Evolutionary conservation across 1,139 yeast genomes (phyloP).

Genomic region (Blastobotrys capitulatus): DNA sequence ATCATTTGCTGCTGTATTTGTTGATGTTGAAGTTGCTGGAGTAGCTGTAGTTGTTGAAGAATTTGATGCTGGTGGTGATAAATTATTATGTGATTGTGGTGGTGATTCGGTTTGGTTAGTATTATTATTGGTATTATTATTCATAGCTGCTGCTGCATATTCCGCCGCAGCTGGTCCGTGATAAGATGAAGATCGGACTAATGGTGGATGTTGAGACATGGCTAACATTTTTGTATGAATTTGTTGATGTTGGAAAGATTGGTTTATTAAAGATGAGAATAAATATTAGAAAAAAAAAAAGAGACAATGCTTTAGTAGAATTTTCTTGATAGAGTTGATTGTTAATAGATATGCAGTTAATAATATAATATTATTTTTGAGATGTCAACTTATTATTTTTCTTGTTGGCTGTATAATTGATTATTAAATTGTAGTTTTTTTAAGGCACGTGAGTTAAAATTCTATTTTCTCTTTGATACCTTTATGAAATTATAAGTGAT

Average conservation of each 20-base stretch:
- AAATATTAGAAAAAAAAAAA: neutral
- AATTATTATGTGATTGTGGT: neutral
- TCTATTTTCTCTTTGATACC: no score
- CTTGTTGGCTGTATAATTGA: no score
- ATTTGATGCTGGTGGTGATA: neutral
- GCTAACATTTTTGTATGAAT: constrained; percentile 5
- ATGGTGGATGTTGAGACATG: constrained; percentile 11
- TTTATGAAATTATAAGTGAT: no score
- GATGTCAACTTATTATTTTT: no score
- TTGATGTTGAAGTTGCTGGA: neutral
- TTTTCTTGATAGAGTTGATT: neutral
- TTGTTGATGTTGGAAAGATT: neutral
- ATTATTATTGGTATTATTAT: neutral
- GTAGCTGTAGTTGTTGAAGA: neutral
- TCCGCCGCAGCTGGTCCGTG: neutral
- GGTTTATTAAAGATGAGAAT: neutral
- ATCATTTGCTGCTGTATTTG: neutral
- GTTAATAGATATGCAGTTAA: neutral
- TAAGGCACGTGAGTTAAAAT: no score
- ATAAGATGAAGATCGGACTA: constrained; percentile 3
- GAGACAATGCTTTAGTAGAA: neutral
- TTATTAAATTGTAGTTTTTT: no score
- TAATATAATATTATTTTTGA: no score
- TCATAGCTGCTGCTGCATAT: neutral
- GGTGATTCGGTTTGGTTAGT: neutral